phyloP scores from a whole-genome alignment of 257 asterid species.

The Penstemon davidsonii region DNA sequence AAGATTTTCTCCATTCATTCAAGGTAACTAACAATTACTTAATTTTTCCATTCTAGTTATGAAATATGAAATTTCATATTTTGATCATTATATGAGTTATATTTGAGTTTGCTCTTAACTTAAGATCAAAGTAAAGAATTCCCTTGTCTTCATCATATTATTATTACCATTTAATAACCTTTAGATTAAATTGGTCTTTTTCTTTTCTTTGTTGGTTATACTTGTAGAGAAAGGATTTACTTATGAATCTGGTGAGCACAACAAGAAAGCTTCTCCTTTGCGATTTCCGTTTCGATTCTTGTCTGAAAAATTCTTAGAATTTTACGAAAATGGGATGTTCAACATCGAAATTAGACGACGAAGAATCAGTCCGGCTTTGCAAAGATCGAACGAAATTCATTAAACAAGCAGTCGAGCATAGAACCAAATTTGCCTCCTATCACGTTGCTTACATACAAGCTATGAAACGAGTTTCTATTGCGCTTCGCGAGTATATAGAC shows the following conservation, averaged over 20 bases:
- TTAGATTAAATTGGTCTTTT: constrained; percentile 14
- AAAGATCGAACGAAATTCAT: constrained; percentile 88
- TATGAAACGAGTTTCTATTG: constrained; percentile 81
- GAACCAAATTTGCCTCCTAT: constrained; percentile 73
- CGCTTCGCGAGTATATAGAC: constrained; percentile 79
- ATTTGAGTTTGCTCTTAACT: constrained; percentile 28
- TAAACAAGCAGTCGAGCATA: constrained; percentile 80
- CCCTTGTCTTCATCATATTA: constrained; percentile 12
- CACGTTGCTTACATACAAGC: constrained; percentile 84
- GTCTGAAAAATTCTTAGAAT: constrained; percentile 45
- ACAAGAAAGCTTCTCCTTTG: constrained; percentile 34
- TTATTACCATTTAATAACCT: constrained; percentile 1
- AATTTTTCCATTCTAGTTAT: not conserved
- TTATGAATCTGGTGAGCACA: constrained; percentile 57
- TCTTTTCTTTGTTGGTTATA: constrained; percentile 15
- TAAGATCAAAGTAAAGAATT: constrained; percentile 43
- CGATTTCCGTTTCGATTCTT: constrained; percentile 48
- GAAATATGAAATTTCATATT: constrained; percentile 9
- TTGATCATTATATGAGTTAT: constrained; percentile 11
- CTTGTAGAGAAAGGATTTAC: constrained; percentile 24
- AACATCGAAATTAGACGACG: constrained; percentile 85
- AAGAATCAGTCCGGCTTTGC: constrained; percentile 86
- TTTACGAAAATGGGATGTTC: constrained; percentile 86
- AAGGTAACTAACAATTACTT: constrained; percentile 22
- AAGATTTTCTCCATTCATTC: constrained; percentile 29